Evolutionary conservation across 257 asterid genomes (phyloP).

Genomic region (Orobanche coerulescens): DNA sequence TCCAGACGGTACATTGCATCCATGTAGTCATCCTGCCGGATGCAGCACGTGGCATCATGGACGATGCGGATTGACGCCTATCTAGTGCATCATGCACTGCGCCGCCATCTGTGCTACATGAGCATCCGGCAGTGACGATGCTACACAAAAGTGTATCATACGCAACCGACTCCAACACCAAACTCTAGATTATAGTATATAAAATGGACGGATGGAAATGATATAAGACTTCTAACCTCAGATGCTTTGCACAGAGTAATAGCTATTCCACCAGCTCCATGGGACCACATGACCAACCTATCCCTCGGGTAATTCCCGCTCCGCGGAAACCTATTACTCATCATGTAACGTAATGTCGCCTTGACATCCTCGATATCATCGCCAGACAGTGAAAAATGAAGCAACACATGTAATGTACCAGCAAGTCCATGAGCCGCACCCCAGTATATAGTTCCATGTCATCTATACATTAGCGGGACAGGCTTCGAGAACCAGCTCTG

Average conservation of each 20-base stretch:
- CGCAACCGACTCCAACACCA: no score
- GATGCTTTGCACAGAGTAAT: conserved; percentile 69
- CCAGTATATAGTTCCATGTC: conserved; percentile 88
- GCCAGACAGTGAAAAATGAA: conserved; percentile 43
- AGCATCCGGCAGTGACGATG: no score
- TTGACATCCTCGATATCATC: conserved; percentile 44
- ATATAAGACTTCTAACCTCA: conserved; percentile 37
- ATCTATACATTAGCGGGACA: conserved; percentile 75
- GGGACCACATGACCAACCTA: conserved; percentile 76
- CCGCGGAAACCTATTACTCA: conserved; percentile 55
- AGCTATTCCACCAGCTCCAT: conserved; percentile 64
- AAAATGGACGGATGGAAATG: no score
- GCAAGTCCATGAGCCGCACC: conserved; percentile 88
- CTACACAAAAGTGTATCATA: no score
- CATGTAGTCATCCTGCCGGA: no score
- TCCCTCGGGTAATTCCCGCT: conserved; percentile 75
- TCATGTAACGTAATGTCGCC: conserved; percentile 69
- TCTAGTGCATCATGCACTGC: no score
- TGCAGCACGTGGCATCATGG: no score
- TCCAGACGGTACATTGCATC: no score
- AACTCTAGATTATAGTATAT: no score
- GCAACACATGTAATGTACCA: conserved; percentile 53
- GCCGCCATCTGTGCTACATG: no score
- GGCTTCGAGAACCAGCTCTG: conserved; percentile 54
- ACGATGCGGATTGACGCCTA: no score